Evolutionary conservation across 768 basidiomycete genomes (phyloP).

Genomic region (Scleroderma bovista): DNA sequence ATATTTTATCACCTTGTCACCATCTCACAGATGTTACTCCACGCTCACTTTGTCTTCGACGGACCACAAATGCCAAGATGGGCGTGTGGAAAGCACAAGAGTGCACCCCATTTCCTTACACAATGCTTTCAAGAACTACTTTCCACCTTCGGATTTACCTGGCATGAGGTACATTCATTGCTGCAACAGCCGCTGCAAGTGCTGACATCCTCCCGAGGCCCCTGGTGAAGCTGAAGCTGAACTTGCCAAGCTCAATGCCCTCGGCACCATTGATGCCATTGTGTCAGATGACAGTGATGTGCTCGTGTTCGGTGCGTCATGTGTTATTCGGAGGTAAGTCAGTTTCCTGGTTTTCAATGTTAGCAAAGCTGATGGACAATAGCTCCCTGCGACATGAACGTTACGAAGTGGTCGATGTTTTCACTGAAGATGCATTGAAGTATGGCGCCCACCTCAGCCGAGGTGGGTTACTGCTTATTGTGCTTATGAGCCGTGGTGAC

Average conservation of each 20-base stretch:
- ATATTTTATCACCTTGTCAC: neutral
- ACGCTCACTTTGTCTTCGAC: slow-evolving; percentile 40
- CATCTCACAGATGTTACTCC: neutral
- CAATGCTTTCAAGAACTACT: neutral
- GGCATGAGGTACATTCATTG: slow-evolving; percentile 13
- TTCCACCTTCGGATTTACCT: slow-evolving; percentile 25
- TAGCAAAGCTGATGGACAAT: neutral
- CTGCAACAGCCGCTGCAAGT: neutral
- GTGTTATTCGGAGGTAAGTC: slow-evolving; percentile 1
- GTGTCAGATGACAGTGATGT: slow-evolving; percentile 1
- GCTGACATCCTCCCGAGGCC: neutral
- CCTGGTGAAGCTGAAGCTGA: slow-evolving; percentile 2
- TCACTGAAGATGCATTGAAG: neutral
- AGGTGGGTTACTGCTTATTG: neutral
- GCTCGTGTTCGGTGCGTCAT: neutral
- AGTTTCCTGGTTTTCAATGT: neutral
- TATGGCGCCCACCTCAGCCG: neutral
- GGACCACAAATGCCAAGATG: slow-evolving; percentile 37
- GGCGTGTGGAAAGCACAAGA: slow-evolving; percentile 34
- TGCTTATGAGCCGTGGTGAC: slow-evolving; percentile 1
- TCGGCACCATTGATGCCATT: neutral
- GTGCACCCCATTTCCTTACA: slow-evolving; percentile 26
- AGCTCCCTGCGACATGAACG: neutral
- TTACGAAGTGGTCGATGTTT: too few relatives aligned
- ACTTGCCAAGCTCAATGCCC: neutral